Evolutionary conservation across 805 yeast genomes (phyloP).

Genomic region (Wilhelminamyces savonicus): DNA sequence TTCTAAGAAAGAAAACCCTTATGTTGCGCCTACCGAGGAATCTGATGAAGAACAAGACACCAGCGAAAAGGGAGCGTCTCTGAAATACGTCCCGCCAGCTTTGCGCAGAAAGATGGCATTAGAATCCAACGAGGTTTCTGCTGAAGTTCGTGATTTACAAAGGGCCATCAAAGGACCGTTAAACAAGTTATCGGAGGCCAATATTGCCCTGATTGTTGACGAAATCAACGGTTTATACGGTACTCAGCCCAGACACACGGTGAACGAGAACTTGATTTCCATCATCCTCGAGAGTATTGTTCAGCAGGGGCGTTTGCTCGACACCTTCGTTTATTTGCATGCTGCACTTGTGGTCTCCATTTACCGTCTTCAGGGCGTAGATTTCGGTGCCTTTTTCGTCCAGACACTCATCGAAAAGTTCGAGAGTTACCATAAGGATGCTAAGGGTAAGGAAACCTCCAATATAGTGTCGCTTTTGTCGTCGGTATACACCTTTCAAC

Average conservation of each 20-base stretch:
- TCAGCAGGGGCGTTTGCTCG: slow-evolving; percentile 60
- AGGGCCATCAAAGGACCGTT: slow-evolving; percentile 74
- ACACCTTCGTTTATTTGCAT: slow-evolving; percentile 72
- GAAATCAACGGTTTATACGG: slow-evolving; percentile 61
- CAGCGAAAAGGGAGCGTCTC: slow-evolving; percentile 15
- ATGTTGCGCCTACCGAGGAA: slow-evolving; percentile 48
- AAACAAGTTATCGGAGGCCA: slow-evolving; percentile 86
- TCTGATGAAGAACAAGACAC: slow-evolving; percentile 5
- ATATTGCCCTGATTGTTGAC: slow-evolving; percentile 60
- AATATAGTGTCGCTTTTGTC: slow-evolving; percentile 73
- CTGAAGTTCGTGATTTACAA: slow-evolving; percentile 42
- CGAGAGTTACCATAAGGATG: slow-evolving; percentile 31
- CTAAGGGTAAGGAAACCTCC: slow-evolving; percentile 41
- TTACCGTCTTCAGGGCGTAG: slow-evolving; percentile 75
- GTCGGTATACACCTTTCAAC: slow-evolving; percentile 69
- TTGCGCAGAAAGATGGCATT: slow-evolving; percentile 50
- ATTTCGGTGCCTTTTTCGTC: slow-evolving; percentile 81
- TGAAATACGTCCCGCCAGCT: slow-evolving; percentile 81
- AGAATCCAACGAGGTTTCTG: slow-evolving; percentile 27
- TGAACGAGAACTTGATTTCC: slow-evolving; percentile 61
- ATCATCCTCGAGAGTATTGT: slow-evolving; percentile 60
- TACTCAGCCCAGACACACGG: slow-evolving; percentile 71
- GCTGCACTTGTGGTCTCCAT: slow-evolving; percentile 72
- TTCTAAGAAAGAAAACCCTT: slow-evolving; percentile 61
- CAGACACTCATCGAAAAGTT: slow-evolving; percentile 75